A percentile compares a stretch with the other conserved stretches of the same genome.
Evolutionary conservation across 345 rosid genomes (phyloP).

Genomic region (Brassica carinata): DNA sequence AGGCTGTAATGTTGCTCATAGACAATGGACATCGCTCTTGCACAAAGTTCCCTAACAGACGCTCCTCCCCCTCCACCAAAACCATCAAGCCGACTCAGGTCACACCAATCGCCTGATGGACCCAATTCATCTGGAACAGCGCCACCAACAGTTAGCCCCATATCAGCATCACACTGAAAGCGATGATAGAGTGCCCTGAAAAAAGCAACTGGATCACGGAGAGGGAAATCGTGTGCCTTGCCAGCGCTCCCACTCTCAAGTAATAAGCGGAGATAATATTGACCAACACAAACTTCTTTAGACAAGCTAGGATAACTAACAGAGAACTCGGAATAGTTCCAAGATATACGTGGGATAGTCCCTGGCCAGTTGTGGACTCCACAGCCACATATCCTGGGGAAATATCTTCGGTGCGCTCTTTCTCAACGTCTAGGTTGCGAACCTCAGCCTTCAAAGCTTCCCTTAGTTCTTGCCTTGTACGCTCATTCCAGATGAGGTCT

Average conservation of each 20-base stretch:
- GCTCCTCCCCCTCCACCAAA: slow-evolving; percentile 99
- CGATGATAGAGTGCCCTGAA: slow-evolving; percentile 97
- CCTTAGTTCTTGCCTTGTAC: slow-evolving; percentile 94
- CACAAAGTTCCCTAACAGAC: slow-evolving; percentile 99
- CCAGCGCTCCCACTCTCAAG: slow-evolving; percentile 93
- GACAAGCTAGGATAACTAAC: slow-evolving; percentile 92
- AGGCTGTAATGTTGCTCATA: slow-evolving; percentile 88
- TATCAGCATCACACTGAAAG: slow-evolving; percentile 97
- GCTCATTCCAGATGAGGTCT: slow-evolving; percentile 98
- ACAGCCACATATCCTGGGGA: slow-evolving; percentile 68
- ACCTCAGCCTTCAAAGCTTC: slow-evolving; percentile 98
- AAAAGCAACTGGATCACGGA: slow-evolving; percentile 96
- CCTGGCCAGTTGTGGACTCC: slow-evolving; percentile 63
- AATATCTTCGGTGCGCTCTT: slow-evolving; percentile 96
- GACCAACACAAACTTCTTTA: slow-evolving; percentile 99
- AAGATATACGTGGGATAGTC: slow-evolving; percentile 81
- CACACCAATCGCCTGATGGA: slow-evolving; percentile 99
- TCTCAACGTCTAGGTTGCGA: slow-evolving; percentile 92
- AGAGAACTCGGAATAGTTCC: slow-evolving; percentile 96
- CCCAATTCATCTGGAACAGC: slow-evolving; percentile 96
- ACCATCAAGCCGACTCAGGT: slow-evolving; percentile 94
- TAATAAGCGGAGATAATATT: slow-evolving; percentile 92
- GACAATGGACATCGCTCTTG: slow-evolving; percentile 97
- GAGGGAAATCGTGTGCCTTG: slow-evolving; percentile 94
- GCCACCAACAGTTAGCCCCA: slow-evolving; percentile 93